These are phyloP conservation scores for Salix brachista DNA, from an alignment of 345 rosid species.

Conservation along the genomic window DNA sequence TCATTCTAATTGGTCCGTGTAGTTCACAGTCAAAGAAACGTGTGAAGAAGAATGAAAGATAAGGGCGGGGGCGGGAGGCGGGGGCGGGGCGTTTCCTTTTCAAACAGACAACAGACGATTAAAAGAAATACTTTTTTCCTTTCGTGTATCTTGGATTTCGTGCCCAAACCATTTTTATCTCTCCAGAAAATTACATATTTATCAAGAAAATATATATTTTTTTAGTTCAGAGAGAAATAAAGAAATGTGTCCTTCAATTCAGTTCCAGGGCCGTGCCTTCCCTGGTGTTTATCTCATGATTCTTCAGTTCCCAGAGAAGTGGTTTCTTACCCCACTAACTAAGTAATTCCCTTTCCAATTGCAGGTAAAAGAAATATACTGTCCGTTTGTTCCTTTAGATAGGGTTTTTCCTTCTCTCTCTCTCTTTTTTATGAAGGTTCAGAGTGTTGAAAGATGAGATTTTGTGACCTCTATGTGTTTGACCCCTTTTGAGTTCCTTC, in stretches of 20 bases:
- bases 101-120: not conserved
- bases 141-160: not conserved
- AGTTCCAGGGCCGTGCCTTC: not conserved
- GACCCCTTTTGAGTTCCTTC: not conserved
- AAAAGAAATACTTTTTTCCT: too few species aligned
- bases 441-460: not conserved
- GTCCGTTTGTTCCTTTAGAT: not conserved
- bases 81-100: not conserved
- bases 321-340: not conserved
- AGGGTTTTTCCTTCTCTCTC: not conserved
- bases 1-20: too few species aligned
- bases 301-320: not conserved
- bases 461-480: not conserved
- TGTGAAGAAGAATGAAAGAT: too few species aligned
- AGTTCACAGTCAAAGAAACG: too few species aligned
- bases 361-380: not conserved
- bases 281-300: not conserved
- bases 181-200: not conserved
- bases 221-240: not conserved
- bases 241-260: conserved; percentile 1
- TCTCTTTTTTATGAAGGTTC: too few species aligned
- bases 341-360: conserved; percentile 1
- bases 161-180: not conserved
- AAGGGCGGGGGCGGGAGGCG: too few species aligned
- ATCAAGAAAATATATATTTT: not conserved